Evolutionary conservation across 2,329 filamentous ascomycete species (phyloP).

Genomic region (Zasmidium angulare): DNA sequence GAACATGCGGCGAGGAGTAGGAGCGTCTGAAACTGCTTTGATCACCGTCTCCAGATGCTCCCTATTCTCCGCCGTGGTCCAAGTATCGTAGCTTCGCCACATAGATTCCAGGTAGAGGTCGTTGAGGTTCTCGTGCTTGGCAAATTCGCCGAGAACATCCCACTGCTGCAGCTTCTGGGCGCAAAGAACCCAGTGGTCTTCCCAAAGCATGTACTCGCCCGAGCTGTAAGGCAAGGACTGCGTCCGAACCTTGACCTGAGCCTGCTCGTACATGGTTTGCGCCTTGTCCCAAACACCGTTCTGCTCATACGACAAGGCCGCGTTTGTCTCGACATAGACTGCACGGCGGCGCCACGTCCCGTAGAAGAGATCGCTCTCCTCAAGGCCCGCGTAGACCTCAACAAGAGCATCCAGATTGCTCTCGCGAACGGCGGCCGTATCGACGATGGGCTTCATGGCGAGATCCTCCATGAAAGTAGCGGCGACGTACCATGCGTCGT

Average conservation of each 20-base stretch:
- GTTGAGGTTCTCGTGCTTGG: conserved; percentile 98
- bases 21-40: conserved; percentile 96
- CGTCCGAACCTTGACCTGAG: conserved; percentile 94
- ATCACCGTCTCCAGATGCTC: conserved; percentile 91
- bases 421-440: conserved; percentile 81
- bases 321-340: conserved; percentile 96
- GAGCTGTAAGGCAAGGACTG: conserved; percentile 95
- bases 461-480: conserved; percentile 86
- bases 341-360: conserved; percentile 93
- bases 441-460: conserved; percentile 78
- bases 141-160: conserved; percentile 96
- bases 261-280: conserved; percentile 92
- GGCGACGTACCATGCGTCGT: conserved; percentile 96
- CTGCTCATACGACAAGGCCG: conserved; percentile 95
- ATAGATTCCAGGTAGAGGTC: conserved; percentile 92
- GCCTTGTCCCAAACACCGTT: conserved; percentile 99
- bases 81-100: conserved; percentile 94
- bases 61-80: conserved; percentile 80
- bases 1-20: conserved; percentile 88
- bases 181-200: conserved; percentile 98
- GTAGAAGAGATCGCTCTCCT: conserved; percentile 97
- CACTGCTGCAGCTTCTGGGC: conserved; percentile 98
- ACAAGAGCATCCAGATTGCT: conserved; percentile 96
- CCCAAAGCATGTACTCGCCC: conserved; percentile 98
- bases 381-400: conserved; percentile 83